Percentiles rank a stretch among this genome's conserved stretches.
These are phyloP conservation scores for Hypericum perforatum DNA, from an alignment of 345 rosid species.

Conservation along the genomic window DNA sequence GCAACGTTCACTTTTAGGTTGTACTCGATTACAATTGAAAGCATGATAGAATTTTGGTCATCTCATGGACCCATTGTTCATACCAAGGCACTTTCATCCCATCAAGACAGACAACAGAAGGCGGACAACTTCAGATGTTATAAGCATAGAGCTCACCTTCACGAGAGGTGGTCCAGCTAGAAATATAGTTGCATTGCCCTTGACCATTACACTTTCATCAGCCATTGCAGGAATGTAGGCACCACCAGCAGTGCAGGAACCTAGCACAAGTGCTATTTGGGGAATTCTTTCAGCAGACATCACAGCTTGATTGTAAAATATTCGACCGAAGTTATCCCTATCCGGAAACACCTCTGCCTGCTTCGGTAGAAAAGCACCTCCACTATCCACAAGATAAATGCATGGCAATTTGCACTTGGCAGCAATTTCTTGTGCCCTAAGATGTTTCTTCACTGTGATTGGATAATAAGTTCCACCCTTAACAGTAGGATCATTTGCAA, in stretches of 20 bases:
- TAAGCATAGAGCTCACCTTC: conserved; percentile 40
- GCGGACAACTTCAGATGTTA: conserved; percentile 6
- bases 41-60: conserved; percentile 1
- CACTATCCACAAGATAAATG: conserved; percentile 89
- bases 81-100: too few species aligned
- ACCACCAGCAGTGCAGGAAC: conserved; percentile 95
- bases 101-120: too few species aligned
- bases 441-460: conserved; percentile 90
- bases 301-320: conserved; percentile 82
- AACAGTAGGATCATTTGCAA: conserved; percentile 94
- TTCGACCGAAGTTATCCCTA: conserved; percentile 88
- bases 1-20: conserved; percentile 31
- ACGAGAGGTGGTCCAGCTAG: conserved; percentile 96
- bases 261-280: conserved; percentile 84
- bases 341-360: conserved; percentile 97
- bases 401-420: conserved; percentile 77
- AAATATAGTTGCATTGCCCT: conserved; percentile 94
- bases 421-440: conserved; percentile 95
- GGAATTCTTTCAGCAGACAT: conserved; percentile 94
- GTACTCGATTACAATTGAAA: conserved; percentile 2
- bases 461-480: conserved; percentile 97
- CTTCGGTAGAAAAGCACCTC: conserved; percentile 93
- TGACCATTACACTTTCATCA: conserved; percentile 97
- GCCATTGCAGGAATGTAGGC: conserved; percentile 99
- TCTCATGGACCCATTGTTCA: not conserved